phyloP scores from a whole-genome alignment of 1,284 basidiomycete species.

The Cryptococcus maquisensis region DNA sequence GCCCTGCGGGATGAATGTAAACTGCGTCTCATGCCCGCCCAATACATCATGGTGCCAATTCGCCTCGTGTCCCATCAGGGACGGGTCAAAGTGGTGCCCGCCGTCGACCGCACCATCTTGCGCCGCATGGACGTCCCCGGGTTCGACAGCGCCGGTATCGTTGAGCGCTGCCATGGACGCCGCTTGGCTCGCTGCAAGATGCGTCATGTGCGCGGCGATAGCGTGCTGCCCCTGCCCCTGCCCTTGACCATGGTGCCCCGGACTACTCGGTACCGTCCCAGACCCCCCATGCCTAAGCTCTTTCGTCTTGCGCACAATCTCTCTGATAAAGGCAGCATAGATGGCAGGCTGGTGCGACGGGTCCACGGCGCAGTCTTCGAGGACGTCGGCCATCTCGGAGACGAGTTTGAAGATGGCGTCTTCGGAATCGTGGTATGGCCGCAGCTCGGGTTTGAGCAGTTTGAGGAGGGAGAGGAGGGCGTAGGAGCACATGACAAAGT shows the following conservation, averaged over 20 bases:
- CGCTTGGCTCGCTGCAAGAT: conserved; percentile 1
- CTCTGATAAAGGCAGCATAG: conserved; percentile 79
- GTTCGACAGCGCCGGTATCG: conserved; percentile 2
- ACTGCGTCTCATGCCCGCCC: conserved; percentile 28
- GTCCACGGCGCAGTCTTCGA: conserved; percentile 70
- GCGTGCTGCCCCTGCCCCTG: conserved; percentile 1
- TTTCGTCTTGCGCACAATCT: conserved; percentile 54
- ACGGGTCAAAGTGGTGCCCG: conserved; percentile 32
- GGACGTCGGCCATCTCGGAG: conserved; percentile 67
- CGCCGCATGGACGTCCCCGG: not conserved
- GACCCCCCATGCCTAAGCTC: conserved; percentile 21
- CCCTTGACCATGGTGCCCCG: not conserved
- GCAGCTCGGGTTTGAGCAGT: conserved; percentile 54
- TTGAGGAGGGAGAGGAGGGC: conserved; percentile 75
- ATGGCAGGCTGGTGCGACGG: conserved; percentile 76
- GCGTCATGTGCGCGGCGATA: not conserved
- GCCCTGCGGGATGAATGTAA: conserved; percentile 44
- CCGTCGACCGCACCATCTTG: not conserved
- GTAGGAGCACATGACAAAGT: conserved; percentile 87
- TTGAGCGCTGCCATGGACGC: not conserved
- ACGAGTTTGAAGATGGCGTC: conserved; percentile 40
- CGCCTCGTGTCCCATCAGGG: conserved; percentile 28
- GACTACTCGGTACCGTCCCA: conserved; percentile 10
- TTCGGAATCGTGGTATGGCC: conserved; percentile 41
- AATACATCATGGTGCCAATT: conserved; percentile 31